Conservation (phyloP, 179 eudicot species). For the Spergularia azorica region DNA sequence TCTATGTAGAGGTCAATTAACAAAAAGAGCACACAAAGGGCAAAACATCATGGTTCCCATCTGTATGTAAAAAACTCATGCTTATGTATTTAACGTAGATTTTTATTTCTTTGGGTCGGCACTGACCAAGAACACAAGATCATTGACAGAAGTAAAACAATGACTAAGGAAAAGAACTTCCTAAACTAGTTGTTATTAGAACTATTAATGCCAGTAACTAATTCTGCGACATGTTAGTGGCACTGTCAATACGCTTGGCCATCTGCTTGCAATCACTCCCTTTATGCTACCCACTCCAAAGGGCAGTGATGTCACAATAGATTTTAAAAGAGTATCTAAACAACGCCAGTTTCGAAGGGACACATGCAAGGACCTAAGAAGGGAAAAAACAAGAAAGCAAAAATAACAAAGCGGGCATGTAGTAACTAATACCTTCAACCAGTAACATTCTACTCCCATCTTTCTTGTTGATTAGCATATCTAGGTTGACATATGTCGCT, state of each 20-base stretch:
- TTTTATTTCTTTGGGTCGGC: not conserved
- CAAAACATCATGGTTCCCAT: not conserved
- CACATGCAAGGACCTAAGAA: not conserved
- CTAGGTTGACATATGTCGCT: conserved; percentile 82
- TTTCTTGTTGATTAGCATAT: conserved; percentile 69
- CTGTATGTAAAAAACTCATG: not conserved
- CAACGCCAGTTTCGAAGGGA: not conserved
- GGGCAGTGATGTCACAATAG: not conserved
- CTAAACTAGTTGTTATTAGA: not conserved
- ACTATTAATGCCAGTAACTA: not conserved
- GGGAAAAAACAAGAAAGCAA: conserved; percentile 1
- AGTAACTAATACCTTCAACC: conserved; percentile 76
- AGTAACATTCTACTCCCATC: conserved; percentile 71
- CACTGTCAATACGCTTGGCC: no score
- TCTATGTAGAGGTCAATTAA: not conserved
- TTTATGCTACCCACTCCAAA: not conserved
- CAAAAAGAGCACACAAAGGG: not conserved
- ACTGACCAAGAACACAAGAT: not conserved
- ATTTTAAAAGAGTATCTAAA: not conserved
- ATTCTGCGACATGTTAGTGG: no score
- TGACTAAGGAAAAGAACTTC: not conserved
- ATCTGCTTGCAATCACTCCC: not conserved
- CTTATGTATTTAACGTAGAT: not conserved
- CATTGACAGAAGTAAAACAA: not conserved
- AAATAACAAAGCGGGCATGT: not conserved